Evolutionary conservation across 768 basidiomycete genomes (phyloP).

Genomic region (Hydnomerulius pinastri): DNA sequence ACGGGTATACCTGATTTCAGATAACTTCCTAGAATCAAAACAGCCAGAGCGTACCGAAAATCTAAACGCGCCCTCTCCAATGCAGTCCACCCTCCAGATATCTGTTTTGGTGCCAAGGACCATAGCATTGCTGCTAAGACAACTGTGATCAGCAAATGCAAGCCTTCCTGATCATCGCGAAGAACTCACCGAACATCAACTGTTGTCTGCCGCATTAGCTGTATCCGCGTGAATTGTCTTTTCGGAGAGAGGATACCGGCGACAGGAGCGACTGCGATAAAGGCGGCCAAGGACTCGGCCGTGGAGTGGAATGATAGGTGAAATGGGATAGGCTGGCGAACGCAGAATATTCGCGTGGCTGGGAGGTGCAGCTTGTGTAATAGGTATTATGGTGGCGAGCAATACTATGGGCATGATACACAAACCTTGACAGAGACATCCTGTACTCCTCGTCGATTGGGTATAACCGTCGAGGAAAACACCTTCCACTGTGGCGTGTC

Average conservation of each 20-base stretch:
- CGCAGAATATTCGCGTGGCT: conserved; percentile 57
- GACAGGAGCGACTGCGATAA: conserved; percentile 60
- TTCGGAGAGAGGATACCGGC: conserved; percentile 27
- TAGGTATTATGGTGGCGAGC: neutral
- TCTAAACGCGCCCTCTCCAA: conserved; percentile 64
- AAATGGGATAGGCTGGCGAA: conserved; percentile 65
- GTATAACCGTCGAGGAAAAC: conserved; percentile 42
- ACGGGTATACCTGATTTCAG: conserved; percentile 13
- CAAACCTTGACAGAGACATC: conserved; percentile 40
- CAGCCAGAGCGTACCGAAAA: conserved; percentile 47
- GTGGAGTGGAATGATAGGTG: conserved; percentile 61
- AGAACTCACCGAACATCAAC: conserved; percentile 58
- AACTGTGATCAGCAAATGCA: conserved; percentile 1
- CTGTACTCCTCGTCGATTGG: conserved; percentile 38
- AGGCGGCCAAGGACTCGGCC: conserved; percentile 55
- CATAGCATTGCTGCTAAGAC: conserved; percentile 43
- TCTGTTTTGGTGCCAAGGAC: conserved; percentile 60
- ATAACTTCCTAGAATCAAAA: neutral
- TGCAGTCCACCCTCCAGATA: conserved; percentile 66
- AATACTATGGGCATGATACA: neutral
- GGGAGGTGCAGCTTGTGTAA: conserved; percentile 51
- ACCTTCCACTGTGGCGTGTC: conserved; percentile 51
- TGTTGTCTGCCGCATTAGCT: conserved; percentile 65
- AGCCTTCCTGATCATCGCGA: neutral
- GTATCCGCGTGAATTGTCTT: conserved; percentile 50